Percentiles rank a stretch among this genome's conserved stretches.
Evolutionary conservation across 306 rosid genomes (phyloP).

Genomic region (Rosa multiflora): DNA sequence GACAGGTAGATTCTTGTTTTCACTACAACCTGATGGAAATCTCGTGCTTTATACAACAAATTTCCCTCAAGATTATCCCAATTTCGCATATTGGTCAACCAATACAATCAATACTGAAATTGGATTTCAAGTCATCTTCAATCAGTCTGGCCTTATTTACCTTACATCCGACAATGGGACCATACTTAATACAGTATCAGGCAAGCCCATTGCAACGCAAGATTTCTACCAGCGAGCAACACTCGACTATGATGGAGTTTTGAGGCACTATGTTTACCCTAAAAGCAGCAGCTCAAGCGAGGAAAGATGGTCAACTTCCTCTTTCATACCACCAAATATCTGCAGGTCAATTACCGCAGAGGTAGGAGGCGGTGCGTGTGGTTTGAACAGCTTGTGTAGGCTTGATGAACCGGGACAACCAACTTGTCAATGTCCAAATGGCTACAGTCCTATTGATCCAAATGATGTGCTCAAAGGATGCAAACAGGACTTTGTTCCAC

Average conservation of each 20-base stretch:
- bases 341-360: not conserved
- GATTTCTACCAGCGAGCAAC: conserved; percentile 51
- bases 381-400: conserved; percentile 34
- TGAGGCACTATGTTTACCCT: conserved; percentile 50
- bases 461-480: conserved; percentile 40
- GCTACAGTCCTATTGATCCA: conserved; percentile 35
- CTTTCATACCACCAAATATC: conserved; percentile 30
- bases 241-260: conserved; percentile 59
- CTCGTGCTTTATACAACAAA: not conserved
- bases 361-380: conserved; percentile 42
- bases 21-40: not conserved
- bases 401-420: conserved; percentile 20
- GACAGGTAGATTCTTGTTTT: not conserved
- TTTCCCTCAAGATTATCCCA: not conserved
- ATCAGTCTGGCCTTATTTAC: conserved; percentile 1
- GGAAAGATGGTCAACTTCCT: conserved; percentile 24
- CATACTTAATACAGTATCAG: not conserved
- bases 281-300: conserved; percentile 5
- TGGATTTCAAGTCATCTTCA: not conserved
- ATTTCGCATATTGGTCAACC: not conserved
- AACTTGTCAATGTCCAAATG: conserved; percentile 14
- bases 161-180: not conserved
- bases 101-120: not conserved
- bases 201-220: not conserved
- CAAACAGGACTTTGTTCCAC: conserved; percentile 33